Evolutionary conservation across 148 eudicot genomes (phyloP).

Genomic region (Nepenthes gracilis): DNA sequence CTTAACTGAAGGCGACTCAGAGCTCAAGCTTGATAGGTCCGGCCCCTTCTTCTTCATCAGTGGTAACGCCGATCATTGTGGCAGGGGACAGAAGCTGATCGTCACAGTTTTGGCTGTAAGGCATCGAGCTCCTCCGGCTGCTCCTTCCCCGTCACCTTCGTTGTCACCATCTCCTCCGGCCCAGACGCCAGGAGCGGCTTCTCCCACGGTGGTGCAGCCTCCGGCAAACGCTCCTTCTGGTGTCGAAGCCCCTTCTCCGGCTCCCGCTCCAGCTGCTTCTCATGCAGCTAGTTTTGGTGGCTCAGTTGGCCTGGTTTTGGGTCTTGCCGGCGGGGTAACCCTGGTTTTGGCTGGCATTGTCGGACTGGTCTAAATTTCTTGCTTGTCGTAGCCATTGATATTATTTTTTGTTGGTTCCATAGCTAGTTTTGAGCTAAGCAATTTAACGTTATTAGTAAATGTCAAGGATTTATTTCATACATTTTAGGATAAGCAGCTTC

Average conservation of each 20-base stretch:
- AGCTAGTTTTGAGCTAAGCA: no score
- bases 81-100: conserved; percentile 42
- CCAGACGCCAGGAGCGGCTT: neutral
- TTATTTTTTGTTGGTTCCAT: neutral
- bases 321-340: neutral
- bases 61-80: conserved; percentile 29
- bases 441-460: no score
- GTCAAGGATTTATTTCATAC: no score
- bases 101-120: conserved; percentile 42
- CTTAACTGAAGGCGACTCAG: conserved; percentile 25
- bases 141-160: neutral
- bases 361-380: neutral
- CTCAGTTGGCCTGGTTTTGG: neutral
- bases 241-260: neutral
- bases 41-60: conserved; percentile 68
- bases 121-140: conserved; percentile 11
- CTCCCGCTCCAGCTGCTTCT: neutral
- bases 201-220: neutral
- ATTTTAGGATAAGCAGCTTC: no score
- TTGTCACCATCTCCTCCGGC: conserved; percentile 1
- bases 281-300: neutral
- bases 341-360: neutral
- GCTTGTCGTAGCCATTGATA: neutral
- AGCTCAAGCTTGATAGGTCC: conserved; percentile 46
- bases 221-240: neutral